Base-by-base conservation (phyloP, 2,329 filamentous ascomycete genomes). In the Diplodia sapinea region DNA sequence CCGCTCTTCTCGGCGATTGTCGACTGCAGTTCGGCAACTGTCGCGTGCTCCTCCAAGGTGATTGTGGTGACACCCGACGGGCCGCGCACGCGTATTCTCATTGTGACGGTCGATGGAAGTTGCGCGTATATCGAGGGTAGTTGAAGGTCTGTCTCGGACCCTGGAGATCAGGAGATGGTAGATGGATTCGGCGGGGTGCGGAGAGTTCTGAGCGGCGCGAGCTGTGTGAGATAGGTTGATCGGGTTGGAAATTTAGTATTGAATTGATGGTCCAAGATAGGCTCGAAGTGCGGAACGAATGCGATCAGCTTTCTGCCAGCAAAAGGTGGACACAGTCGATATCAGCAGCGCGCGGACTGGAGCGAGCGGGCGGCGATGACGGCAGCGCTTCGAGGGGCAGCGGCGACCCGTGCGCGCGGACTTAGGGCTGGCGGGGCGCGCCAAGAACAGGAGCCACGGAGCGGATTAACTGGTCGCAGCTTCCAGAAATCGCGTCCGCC, bases 11-110 rank as follows among this genome's bases (percentile, higher is more conserved):
- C 80, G 63, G 83, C 84, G 73, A 94, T 88, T 61, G 86, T 82
- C 4, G 83, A 76, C 56, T 89, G 81, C 1, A 94, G 82, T 65
- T 88, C 83, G 57, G 80, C 81, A 55, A 92, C 84, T 3, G 87
- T 90, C 64, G 91, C 89, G 69, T 86, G 81, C 66, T 93, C 89
- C 43, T 88, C 82, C 33, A 96, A 82, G 17, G 87, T 87, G 64
- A 96, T 80, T 3, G 88, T 89, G 40, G 89, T 89, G 56, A 89
- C 87, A 70, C 93, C 93, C 52, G 85, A 84, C 1, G 93, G 93
- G 12, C 88, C 89, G 69, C 92, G 89, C 59, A 94, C 87, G 69
- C 92, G 88, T 68, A 95, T 83, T 71, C 89, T 87, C 86, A 97
- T 94, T 9, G 74, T 78, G 77, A 77, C 72, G 72, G 17, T 76